Percentiles rank a stretch among this genome's conserved stretches.
Conservation (phyloP, 1,284 basidiomycete genomes). For the Leccinum griseonigrum region DNA sequence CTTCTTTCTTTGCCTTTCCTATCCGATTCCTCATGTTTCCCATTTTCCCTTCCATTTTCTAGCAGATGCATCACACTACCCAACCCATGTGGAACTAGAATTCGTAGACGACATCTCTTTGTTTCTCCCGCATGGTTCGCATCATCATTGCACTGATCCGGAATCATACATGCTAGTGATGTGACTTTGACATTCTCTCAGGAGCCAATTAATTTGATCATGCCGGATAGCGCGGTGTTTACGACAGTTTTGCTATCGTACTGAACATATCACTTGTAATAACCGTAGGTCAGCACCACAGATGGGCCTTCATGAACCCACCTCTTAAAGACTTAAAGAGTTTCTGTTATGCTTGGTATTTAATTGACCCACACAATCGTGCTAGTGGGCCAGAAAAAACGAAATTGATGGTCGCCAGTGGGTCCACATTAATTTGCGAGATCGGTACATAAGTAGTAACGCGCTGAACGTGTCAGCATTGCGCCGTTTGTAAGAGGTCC, state of each 20-base stretch:
- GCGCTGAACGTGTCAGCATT: background rate
- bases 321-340: background rate
- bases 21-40: background rate
- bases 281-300: constrained; percentile 4
- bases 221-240: background rate
- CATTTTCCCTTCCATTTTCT: background rate
- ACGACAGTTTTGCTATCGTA: background rate
- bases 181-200: background rate
- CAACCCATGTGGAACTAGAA: constrained; percentile 4
- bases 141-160: background rate
- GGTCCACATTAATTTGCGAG: background rate
- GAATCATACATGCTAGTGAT: constrained; percentile 2
- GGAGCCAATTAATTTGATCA: background rate
- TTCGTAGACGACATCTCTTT: constrained; percentile 2
- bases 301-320: background rate
- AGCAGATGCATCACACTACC: background rate
- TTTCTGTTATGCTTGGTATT: background rate
- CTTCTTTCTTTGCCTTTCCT: background rate
- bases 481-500: background rate
- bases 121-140: background rate
- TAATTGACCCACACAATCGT: background rate
- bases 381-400: background rate
- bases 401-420: background rate
- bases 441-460: background rate
- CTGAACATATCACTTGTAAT: background rate